Percentiles rank a stretch among this genome's conserved stretches.
These are phyloP conservation scores for Sphagnum tenellum DNA, from an alignment of 225 moss, liverwort and hornwort genomes.

Conservation along the genomic window DNA sequence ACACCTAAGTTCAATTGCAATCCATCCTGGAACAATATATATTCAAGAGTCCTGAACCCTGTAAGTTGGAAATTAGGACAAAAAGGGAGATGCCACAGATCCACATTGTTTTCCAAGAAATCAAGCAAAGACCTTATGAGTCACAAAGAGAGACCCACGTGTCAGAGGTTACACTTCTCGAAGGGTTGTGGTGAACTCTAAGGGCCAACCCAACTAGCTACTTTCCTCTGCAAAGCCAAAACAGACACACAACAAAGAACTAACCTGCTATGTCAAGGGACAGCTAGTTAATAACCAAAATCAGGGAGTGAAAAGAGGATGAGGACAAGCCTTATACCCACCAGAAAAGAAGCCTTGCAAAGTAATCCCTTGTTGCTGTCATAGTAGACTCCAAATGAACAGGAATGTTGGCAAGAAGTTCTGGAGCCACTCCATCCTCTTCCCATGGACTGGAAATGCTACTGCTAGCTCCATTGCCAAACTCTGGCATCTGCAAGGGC, in stretches of 20 bases:
- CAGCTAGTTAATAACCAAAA: constrained; percentile 8
- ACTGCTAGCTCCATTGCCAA: constrained; percentile 16
- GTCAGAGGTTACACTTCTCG: constrained; percentile 23
- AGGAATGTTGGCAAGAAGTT: constrained; percentile 25
- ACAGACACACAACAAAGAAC: constrained; percentile 25
- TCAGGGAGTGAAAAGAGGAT: constrained; percentile 12
- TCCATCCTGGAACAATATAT: too few species aligned
- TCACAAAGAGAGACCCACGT: constrained; percentile 12
- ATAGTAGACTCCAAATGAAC: constrained; percentile 34
- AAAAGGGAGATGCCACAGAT: constrained; percentile 3
- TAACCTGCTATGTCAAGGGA: constrained; percentile 19
- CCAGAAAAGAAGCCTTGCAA: constrained; percentile 54
- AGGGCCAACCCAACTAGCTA: constrained; percentile 6
- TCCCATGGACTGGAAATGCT: constrained; percentile 32
- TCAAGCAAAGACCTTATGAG: constrained; percentile 41
- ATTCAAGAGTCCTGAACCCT: too few species aligned
- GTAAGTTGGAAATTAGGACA: too few species aligned
- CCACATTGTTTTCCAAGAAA: constrained; percentile 14
- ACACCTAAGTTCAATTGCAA: too few species aligned
- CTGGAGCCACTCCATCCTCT: constrained; percentile 13
- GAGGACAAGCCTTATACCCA: constrained; percentile 15
- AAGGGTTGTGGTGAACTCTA: constrained; percentile 31
- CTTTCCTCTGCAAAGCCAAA: too few species aligned
- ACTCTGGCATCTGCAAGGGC: constrained; percentile 20
- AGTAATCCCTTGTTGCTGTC: constrained; percentile 30